A percentile compares a stretch with the other conserved stretches of the same genome.
These are phyloP conservation scores for Flaveria trinervia DNA, from an alignment of 129 eudicot species.

Conservation along the genomic window DNA sequence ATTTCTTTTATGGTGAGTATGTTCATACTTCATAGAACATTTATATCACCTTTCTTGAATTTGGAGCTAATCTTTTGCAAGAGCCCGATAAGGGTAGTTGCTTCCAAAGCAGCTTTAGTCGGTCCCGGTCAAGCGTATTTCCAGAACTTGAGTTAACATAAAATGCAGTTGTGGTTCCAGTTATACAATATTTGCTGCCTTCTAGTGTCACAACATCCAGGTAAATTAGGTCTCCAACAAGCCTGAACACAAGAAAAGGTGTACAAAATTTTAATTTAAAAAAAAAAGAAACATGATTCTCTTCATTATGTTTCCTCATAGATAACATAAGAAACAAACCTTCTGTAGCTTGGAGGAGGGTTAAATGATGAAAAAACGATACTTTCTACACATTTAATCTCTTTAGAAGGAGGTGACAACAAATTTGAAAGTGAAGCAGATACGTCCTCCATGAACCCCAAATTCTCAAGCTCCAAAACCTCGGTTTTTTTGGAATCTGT, in stretches of 20 bases:
- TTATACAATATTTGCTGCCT: conserved; percentile 79
- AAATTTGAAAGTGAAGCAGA: conserved; percentile 67
- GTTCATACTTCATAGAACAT: conserved; percentile 12
- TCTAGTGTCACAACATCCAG: conserved; percentile 79
- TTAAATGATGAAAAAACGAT: conserved; percentile 88
- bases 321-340: conserved; percentile 46
- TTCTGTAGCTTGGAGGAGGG: conserved; percentile 96
- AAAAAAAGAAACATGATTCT: background rate
- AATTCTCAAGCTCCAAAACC: conserved; percentile 68
- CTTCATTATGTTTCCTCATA: background rate
- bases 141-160: conserved; percentile 86
- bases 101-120: conserved; percentile 60
- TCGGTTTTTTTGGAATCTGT: conserved; percentile 63
- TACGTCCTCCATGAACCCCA: conserved; percentile 90
- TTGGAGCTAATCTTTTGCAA: conserved; percentile 87
- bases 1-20: background rate
- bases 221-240: conserved; percentile 87
- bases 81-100: conserved; percentile 83
- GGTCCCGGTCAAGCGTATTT: conserved; percentile 72
- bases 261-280: background rate
- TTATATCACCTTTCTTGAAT: conserved; percentile 80
- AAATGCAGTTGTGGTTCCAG: conserved; percentile 78
- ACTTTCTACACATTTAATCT: conserved; percentile 82
- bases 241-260: conserved; percentile 44
- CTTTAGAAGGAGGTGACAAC: conserved; percentile 73